Base-by-base conservation (phyloP, 1,284 basidiomycete species). In the Marasmius tenuissimus region DNA sequence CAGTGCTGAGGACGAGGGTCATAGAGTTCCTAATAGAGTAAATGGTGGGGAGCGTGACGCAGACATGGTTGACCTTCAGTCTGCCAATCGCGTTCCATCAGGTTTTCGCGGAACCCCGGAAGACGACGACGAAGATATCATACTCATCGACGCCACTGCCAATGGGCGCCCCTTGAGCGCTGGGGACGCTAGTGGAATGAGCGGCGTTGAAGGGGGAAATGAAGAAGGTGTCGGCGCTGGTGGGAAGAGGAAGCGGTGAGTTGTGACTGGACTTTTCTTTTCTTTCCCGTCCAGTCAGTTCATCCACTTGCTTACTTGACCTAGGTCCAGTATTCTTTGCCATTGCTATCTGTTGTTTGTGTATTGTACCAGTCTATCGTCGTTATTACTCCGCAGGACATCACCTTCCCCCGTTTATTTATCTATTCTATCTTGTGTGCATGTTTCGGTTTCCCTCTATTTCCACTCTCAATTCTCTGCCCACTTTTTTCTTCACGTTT, bases 161-260 rank as follows among this genome's bases (percentile, higher is more conserved):
- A 37, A 35, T 18, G 27, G 27, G n/a, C 38, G n/a, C 9, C 54
- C 33, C 4, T 20, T 39, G n/a, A 37, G 40, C 9, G 11, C n/a
- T 39, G 40, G 20, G 8, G 56, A 40, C 11, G 61, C 7, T 14
- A 52, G 51, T 37, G 61, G 53, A 9, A 37, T 35, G 33, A 38
- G 12, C 16, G 52, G 51, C 22, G 51, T 38, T 27, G 45, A 57
- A 9, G 48, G 57, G 18, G 51, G 57, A 20, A 37, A 16, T 22
- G 61, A 40, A 18, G 56, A 47, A 16, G 47, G 34, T 40, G 59
- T 40, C 5, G 56, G 50, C 39, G 57, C 35, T 20, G 61, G 61
- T 18, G 51, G 50, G 35, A 62, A 62, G 37, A 58, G 61, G 52
- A 62, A 62, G 38, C 61, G 57, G 57, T 62, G 56, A 52, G 11